Evolutionary conservation across 1,284 basidiomycete genomes (phyloP), one percentile per base, ranked within the genome.

Genomic region (Pyrrhoderma lamaoense): DNA sequence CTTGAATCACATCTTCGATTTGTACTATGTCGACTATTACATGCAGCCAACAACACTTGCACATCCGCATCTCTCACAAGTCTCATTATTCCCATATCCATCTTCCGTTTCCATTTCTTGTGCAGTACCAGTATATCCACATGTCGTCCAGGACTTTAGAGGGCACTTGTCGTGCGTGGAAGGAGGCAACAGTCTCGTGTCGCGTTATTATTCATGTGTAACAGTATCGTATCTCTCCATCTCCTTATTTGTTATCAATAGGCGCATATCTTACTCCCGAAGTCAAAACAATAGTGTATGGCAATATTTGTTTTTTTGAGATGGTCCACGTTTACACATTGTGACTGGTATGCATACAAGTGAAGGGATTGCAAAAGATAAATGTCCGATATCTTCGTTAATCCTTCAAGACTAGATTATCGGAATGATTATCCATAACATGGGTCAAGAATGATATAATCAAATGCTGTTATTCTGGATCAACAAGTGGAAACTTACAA

Each of bases 201-300:
- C 21, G 21, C 49, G 21, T 39, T 31, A 25, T 27, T 45, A n/a
- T 27, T 50, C 44, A 45, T 45, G 22, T 51, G 49, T 51, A 51
- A 51, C 49, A 51, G 49, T 51, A 51, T 51, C 49, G 43, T 51
- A 51, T 45, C 34, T 51, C 45, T 36, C 34, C 36, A 21, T 45
- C 40, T 39, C 45, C 43, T 45, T 51, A 37, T 51, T 46, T 51
- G 49, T 51, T 51, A 51, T 51, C 49, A 51, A 51, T 39, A 45
- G 49, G 49, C 35, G 35, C 45, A 22, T 47, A 47, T 47, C 16
- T 21, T 36, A 31, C 27, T 31, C 27, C 27, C 27, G 27, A 31
- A 31, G 27, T 31, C 27, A 31, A 31, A 31, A 31, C 27, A 31
- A 31, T 31, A 31, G 27, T 31, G 27, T 31, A 31, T 31, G 27